Conservation (phyloP, 73 alveolate genomes). For the Stentor coeruleus region DNA sequence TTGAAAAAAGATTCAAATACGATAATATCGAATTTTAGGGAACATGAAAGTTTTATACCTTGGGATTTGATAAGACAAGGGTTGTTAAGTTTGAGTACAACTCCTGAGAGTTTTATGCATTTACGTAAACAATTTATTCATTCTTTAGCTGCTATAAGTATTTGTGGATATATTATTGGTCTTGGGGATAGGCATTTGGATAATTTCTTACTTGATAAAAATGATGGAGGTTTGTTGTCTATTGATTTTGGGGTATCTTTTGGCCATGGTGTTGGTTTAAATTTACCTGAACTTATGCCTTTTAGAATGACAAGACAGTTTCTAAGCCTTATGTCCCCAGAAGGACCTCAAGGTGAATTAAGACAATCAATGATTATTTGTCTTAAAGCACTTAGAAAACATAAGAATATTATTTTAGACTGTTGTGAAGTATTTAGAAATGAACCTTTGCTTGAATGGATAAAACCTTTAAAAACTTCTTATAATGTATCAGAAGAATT, state of each 20-base stretch:
- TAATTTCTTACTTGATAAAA: constrained; percentile 86
- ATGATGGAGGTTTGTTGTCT: constrained; percentile 87
- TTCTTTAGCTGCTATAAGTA: constrained; percentile 84
- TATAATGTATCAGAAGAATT: constrained; percentile 34
- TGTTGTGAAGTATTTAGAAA: constrained; percentile 96
- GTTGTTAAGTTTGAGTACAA: constrained; percentile 71
- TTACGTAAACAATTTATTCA: constrained; percentile 81
- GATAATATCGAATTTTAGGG: constrained; percentile 74
- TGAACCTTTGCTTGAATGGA: constrained; percentile 97
- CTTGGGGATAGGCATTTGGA: constrained; percentile 99
- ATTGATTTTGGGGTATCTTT: constrained; percentile 98
- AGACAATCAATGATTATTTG: constrained; percentile 87
- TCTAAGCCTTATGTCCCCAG: constrained; percentile 87
- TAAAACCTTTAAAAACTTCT: constrained; percentile 65
- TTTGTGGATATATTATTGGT: constrained; percentile 92
- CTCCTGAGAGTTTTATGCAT: constrained; percentile 87
- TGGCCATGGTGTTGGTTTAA: constrained; percentile 89
- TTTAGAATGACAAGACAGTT: constrained; percentile 89
- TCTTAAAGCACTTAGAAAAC: constrained; percentile 65
- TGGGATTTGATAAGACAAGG: constrained; percentile 88
- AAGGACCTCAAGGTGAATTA: constrained; percentile 83
- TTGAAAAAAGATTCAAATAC: constrained; percentile 56
- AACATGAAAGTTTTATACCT: constrained; percentile 77
- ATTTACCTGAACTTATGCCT: constrained; percentile 97
- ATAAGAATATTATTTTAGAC: constrained; percentile 87